These are phyloP conservation scores for apple (Malus domestica) DNA, from an alignment of 306 rosid genomes.

Conservation along the genomic window DNA sequence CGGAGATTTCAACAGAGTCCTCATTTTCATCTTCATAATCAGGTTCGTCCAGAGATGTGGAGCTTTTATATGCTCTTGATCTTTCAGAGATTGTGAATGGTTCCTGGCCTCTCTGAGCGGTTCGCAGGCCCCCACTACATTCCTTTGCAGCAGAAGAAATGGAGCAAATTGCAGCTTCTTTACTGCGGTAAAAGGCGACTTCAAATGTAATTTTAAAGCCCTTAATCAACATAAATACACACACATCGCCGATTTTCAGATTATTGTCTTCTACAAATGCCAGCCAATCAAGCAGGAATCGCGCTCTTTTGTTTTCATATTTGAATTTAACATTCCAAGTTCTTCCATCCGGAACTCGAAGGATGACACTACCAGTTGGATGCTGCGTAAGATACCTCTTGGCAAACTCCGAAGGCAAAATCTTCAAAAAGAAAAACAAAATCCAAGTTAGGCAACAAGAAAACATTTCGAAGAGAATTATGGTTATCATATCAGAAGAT, in stretches of 20 bases:
- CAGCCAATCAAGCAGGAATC: not conserved
- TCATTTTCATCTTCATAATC: too few relatives aligned
- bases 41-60: too few relatives aligned
- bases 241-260: conserved; percentile 5
- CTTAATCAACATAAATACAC: conserved; percentile 2
- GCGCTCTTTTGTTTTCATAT: not conserved
- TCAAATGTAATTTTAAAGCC: not conserved
- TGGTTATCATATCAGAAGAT: too few relatives aligned
- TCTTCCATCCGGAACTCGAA: conserved; percentile 3
- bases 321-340: not conserved
- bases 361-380: not conserved
- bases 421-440: not conserved
- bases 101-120: too few relatives aligned
- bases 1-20: too few relatives aligned
- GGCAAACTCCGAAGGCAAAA: not conserved
- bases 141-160: too few relatives aligned
- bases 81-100: too few relatives aligned
- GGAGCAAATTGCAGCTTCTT: not conserved
- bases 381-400: not conserved
- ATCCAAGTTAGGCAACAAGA: too few relatives aligned
- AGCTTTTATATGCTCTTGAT: too few relatives aligned
- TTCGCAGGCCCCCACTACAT: too few relatives aligned
- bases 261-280: not conserved
- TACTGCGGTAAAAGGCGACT: not conserved
- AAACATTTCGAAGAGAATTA: too few relatives aligned